Evolutionary conservation across 495 filamentous ascomycete genomes (phyloP).

Genomic region (Penicillium paxilli): DNA sequence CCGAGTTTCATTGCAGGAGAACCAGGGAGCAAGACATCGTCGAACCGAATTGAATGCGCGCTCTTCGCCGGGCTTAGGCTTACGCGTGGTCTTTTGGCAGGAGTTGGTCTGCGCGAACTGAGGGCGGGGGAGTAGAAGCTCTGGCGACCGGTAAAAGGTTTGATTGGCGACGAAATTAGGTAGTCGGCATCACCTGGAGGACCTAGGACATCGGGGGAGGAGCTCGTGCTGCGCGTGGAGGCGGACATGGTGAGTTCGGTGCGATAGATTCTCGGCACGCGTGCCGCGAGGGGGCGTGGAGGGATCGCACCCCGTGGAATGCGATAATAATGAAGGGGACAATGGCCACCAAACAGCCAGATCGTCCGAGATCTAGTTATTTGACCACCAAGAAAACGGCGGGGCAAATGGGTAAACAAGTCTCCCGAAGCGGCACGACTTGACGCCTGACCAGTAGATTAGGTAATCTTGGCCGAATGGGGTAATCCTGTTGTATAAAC

Average conservation of each 20-base stretch:
- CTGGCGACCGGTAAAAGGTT: slow-evolving; percentile 42
- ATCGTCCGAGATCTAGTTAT: slow-evolving; percentile 1
- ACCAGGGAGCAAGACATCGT: slow-evolving; percentile 46
- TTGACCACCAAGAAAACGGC: slow-evolving; percentile 18
- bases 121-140: slow-evolving; percentile 44
- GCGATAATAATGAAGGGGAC: slow-evolving; percentile 5
- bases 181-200: slow-evolving; percentile 48
- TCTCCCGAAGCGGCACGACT: slow-evolving; percentile 34
- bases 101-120: slow-evolving; percentile 32
- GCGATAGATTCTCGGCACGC: slow-evolving; percentile 26
- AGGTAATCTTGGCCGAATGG: slow-evolving; percentile 16
- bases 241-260: slow-evolving; percentile 26
- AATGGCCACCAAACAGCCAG: slow-evolving; percentile 1
- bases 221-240: slow-evolving; percentile 40
- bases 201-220: slow-evolving; percentile 49
- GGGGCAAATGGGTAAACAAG: slow-evolving; percentile 40
- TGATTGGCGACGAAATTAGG: slow-evolving; percentile 45
- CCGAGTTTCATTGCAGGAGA: slow-evolving; percentile 39
- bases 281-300: slow-evolving; percentile 27
- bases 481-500: slow-evolving; percentile 4
- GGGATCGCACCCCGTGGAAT: slow-evolving; percentile 25
- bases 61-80: slow-evolving; percentile 41
- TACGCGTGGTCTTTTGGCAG: slow-evolving; percentile 37
- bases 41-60: slow-evolving; percentile 45
- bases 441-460: slow-evolving; percentile 9